Percentiles rank a stretch among this genome's conserved stretches.
Conservation (phyloP, 768 basidiomycete species). For the Phanerochaete sordida region DNA sequence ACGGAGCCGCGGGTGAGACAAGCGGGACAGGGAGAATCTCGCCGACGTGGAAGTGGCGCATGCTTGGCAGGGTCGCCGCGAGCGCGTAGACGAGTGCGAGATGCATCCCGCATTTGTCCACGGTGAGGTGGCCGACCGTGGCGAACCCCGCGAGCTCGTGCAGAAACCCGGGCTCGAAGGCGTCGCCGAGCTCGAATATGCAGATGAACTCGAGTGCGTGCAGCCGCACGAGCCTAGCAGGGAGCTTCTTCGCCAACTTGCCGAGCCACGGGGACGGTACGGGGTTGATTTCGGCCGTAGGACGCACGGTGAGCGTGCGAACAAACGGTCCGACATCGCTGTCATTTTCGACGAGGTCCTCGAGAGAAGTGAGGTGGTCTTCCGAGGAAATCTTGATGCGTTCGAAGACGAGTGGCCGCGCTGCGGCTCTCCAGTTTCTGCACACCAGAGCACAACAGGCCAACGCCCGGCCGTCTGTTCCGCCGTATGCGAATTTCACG, state of each 20-base stretch:
- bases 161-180: background rate
- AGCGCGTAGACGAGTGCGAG: background rate
- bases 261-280: background rate
- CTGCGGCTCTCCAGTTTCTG: background rate
- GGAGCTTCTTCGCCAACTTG: background rate
- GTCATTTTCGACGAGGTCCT: background rate
- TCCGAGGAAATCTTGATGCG: background rate
- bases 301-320: background rate
- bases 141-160: background rate
- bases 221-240: background rate
- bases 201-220: background rate
- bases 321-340: background rate
- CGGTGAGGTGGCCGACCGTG: background rate
- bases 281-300: background rate
- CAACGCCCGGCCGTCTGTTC: background rate
- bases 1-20: background rate
- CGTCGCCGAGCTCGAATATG: background rate
- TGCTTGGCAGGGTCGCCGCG: background rate
- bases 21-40: background rate
- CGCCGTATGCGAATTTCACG: background rate
- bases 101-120: background rate
- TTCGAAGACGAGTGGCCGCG: constrained; percentile 4
- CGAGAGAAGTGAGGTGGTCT: background rate
- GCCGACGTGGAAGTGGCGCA: constrained; percentile 1
- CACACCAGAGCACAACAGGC: constrained; percentile 2